Base-by-base conservation (phyloP, 768 basidiomycete species). In the Dioszegia crocea region DNA sequence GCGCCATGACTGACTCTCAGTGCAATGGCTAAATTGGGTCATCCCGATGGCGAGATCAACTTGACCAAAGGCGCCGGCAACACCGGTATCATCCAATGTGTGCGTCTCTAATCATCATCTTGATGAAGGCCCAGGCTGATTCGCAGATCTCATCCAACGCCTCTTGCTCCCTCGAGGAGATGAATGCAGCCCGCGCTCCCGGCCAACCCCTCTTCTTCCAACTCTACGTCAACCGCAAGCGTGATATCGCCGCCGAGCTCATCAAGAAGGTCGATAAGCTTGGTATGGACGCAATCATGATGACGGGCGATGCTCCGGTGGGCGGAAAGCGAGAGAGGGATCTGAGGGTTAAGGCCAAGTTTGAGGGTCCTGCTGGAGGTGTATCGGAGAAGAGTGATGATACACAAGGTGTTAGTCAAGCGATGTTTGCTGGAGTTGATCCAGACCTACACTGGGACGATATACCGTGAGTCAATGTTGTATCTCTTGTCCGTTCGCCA, bases 221-320 rank as follows among this genome's bases (percentile, higher is more conserved):
- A 76, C 78, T 94, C n/a, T 94, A 97, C 78, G 89, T 94, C 73
- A 84, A 91, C 76, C 82, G 88, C 59, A 70, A 80, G 82, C 57
- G 70, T 3, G 57, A 68, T 8, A 36, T 68, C 45, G 64, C 70
- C 38, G 55, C 56, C 26, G 67, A 63, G n/a, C 83, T 88, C 39
- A 83, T 94, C 21, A 81, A 80, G 43, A 84, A 88, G 50, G 82
- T 90, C 27, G 86, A 88, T 61, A 72, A 73, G 27, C 78, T 90
- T 3, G 88, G 90, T 0, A 92, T 88, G 77, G 89, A 87, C 57
- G 90, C 88, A 0, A 89, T 96, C 60, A 88, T 90, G 75, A 78
- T 96, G 51, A 94, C 92, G 1, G 91, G 91, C 2, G 92, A 96
- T 77, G 89, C 91, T 0, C 81, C 89, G 17, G 84, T 88, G 24